These are phyloP conservation scores for Russula griseocarnosa DNA, from an alignment of 768 basidiomycete species.

Conservation along the genomic window DNA sequence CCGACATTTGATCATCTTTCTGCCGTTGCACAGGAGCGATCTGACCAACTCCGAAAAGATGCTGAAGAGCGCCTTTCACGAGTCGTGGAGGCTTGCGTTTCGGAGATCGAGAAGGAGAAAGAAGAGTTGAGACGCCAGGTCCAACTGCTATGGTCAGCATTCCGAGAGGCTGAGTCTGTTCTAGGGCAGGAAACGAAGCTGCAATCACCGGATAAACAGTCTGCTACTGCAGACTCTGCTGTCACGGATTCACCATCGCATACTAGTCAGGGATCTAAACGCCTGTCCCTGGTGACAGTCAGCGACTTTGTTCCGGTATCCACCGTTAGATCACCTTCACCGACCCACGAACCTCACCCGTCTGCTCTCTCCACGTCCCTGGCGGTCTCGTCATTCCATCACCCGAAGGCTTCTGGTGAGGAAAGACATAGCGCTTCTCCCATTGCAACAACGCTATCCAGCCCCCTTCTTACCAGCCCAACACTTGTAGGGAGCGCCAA, in stretches of 20 bases:
- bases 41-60: constrained; percentile 48
- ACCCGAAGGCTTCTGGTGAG: constrained; percentile 40
- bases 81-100: constrained; percentile 50
- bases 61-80: constrained; percentile 57
- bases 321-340: constrained; percentile 39
- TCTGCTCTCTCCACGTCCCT: constrained; percentile 74
- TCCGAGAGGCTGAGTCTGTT: constrained; percentile 45
- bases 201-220: constrained; percentile 23
- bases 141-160: constrained; percentile 59
- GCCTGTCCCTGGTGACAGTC: constrained; percentile 39
- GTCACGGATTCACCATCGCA: constrained; percentile 7
- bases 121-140: constrained; percentile 52
- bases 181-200: constrained; percentile 40
- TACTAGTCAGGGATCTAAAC: constrained; percentile 2
- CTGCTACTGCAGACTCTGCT: constrained; percentile 3
- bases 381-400: constrained; percentile 54
- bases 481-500: constrained; percentile 20
- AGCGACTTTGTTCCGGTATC: constrained; percentile 55
- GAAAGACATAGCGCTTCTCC: constrained; percentile 24
- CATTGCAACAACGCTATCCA: constrained; percentile 14
- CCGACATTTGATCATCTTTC: constrained; percentile 65
- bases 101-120: constrained; percentile 56
- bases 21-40: constrained; percentile 51
- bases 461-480: constrained; percentile 12
- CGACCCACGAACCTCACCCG: constrained; percentile 35